Base-by-base conservation (phyloP, 1,284 basidiomycete genomes). In the Trametes pubescens region DNA sequence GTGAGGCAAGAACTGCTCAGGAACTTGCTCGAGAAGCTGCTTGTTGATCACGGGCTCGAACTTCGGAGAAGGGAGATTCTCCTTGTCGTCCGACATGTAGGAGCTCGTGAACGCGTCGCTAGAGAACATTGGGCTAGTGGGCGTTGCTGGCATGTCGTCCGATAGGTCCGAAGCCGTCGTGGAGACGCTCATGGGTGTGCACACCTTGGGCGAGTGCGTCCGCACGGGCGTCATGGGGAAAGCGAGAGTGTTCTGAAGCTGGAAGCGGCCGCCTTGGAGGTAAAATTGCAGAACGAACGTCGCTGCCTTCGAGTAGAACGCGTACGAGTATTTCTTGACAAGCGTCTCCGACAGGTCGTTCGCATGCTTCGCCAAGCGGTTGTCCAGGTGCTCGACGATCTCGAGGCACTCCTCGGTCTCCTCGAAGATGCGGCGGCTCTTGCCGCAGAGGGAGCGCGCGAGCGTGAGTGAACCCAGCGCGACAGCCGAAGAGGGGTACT, bases 301-400 rank as follows among this genome's bases (percentile, higher is more conserved):
- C 35, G 98, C 96, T 0, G 96, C 95, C 78, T 95, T 94, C 56
- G 93, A 95, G 81, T 96, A 99, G 81, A 95, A 96, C 34, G 90
- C 89, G 72, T 94, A 95, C 13, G 96, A 94, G 82, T 99, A 99
- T 83, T 99, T 99, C 83, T 97, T 96, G 77, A 98, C 88, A 72
- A 99, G 82, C 38, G 94, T 96, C 77, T 96, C 91, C 14, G 96
- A 99, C 35, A 99, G 84, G 69, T 93, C 90, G 73, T 95, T 91
- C 78, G 96, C 87, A 74, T 93, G 89, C 74, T 92, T 92, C 38
- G 90, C 86, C 69, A 99, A 84, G 69, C 93, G 90, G 65, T 82
- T 87, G 81, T 99, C 97, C 73, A 99, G 85, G 69, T 89, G 83
- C 61, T 94, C 88, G 40, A 96, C 91, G 67, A 95, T 88, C 72